Percentiles rank a stretch among this genome's conserved stretches.
These are phyloP conservation scores for Pelargonium australe DNA, from an alignment of 441 rosid genomes.

Conservation along the genomic window DNA sequence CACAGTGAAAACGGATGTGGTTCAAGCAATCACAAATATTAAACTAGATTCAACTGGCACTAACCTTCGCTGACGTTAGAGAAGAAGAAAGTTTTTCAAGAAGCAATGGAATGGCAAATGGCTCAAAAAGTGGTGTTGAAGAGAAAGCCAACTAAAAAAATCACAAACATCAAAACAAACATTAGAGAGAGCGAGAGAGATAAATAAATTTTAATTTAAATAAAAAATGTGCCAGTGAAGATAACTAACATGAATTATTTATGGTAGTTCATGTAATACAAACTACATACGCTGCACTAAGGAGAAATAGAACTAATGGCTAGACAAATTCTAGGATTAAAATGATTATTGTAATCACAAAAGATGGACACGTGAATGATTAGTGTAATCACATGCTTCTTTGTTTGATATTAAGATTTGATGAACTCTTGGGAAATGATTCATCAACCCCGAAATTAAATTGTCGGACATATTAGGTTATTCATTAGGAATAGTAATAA, in stretches of 20 bases:
- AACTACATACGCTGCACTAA: background rate
- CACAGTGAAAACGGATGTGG: conserved; percentile 15
- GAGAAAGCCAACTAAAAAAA: conserved; percentile 61
- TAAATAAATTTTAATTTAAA: conserved; percentile 7
- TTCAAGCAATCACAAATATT: conserved; percentile 13
- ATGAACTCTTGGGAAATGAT: no score
- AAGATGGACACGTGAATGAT: no score
- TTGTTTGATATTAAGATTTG: no score
- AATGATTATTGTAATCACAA: no score
- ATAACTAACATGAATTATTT: conserved; percentile 8
- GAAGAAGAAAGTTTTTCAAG: conserved; percentile 91
- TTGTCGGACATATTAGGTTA: no score
- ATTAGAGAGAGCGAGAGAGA: conserved; percentile 10
- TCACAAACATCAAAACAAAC: background rate
- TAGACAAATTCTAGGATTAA: no score
- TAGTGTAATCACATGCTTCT: no score
- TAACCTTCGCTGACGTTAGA: conserved; percentile 73
- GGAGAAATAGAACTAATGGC: no score
- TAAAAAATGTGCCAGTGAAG: background rate
- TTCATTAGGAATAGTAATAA: no score
- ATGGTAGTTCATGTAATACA: background rate
- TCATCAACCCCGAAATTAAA: no score
- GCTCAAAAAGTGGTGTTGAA: conserved; percentile 77
- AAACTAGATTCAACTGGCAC: conserved; percentile 18
- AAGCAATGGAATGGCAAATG: conserved; percentile 75